These are phyloP conservation scores for Cladorrhinum sp. DNA, from an alignment of 2,329 filamentous ascomycete species.

Conservation along the genomic window DNA sequence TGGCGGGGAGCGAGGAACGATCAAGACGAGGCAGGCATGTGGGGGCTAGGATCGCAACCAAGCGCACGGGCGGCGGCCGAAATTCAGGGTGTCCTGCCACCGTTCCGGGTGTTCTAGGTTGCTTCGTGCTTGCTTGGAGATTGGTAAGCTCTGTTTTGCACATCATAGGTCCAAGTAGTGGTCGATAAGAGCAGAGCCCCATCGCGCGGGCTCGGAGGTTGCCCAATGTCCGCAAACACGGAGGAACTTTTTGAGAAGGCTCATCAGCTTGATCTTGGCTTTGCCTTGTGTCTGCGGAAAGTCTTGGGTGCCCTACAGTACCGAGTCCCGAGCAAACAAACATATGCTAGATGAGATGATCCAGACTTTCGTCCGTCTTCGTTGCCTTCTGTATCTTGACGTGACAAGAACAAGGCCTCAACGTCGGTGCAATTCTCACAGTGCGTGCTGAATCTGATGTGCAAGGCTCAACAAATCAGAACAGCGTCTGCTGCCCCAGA, in stretches of 20 bases:
- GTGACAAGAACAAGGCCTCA: too few species aligned
- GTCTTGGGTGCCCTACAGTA: too few species aligned
- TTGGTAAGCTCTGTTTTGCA: slow-evolving; percentile 6
- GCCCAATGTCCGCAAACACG: not conserved
- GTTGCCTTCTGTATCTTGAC: too few species aligned
- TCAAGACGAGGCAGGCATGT: slow-evolving; percentile 6
- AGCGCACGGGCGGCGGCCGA: slow-evolving; percentile 14
- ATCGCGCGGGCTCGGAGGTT: slow-evolving; percentile 1
- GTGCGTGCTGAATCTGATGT: slow-evolving; percentile 16
- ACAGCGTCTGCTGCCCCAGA: not conserved
- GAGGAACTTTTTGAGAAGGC: not conserved
- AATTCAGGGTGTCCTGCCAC: slow-evolving; percentile 15
- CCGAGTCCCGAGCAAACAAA: not conserved
- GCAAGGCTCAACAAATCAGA: too few species aligned
- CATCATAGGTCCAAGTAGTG: not conserved
- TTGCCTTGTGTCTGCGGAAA: too few species aligned
- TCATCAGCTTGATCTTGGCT: not conserved
- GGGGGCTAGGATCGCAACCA: slow-evolving; percentile 8
- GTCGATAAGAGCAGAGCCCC: not conserved
- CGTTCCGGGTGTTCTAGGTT: not conserved
- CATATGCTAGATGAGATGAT: not conserved
- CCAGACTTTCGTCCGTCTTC: not conserved
- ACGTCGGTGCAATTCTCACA: too few species aligned
- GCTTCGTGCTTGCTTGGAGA: not conserved
- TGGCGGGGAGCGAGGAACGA: not conserved